Percentiles rank a stretch among this genome's conserved stretches.
Conservation (phyloP, 768 basidiomycete species). For the Naganishia antarctica region DNA sequence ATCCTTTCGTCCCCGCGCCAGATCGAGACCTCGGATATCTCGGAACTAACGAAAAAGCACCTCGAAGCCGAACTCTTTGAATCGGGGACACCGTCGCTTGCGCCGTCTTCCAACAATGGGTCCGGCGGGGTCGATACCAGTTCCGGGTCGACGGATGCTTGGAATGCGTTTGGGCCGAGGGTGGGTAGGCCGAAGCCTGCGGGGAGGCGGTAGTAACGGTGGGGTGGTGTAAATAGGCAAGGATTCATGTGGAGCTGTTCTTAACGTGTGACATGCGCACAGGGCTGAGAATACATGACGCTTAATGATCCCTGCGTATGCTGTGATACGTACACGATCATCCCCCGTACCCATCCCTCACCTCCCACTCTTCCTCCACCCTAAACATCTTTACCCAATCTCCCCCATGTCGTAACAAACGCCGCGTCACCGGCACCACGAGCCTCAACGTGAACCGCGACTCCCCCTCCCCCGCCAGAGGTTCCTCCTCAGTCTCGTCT, state of each 20-base stretch:
- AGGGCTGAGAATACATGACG: too few species aligned
- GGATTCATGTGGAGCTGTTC: too few species aligned
- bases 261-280: too few species aligned
- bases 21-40: slow-evolving; percentile 76
- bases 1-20: too few species aligned
- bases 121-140: neutral
- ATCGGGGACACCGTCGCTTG: slow-evolving; percentile 22
- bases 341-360: neutral
- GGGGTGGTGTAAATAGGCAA: neutral
- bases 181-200: slow-evolving; percentile 19
- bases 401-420: neutral
- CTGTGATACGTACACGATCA: too few species aligned
- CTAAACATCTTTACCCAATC: neutral
- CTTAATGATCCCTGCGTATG: too few species aligned
- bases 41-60: slow-evolving; percentile 63
- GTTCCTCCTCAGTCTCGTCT: too few species aligned
- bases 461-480: neutral
- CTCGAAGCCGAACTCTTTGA: slow-evolving; percentile 58
- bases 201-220: neutral
- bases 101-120: neutral
- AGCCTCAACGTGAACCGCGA: neutral
- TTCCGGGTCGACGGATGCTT: neutral
- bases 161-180: slow-evolving; percentile 18
- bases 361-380: neutral
- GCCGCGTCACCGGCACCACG: neutral